A percentile compares a stretch with the other conserved stretches of the same genome.
phyloP scores from a whole-genome alignment of 306 rosid genomes.

The Corylus americana region DNA sequence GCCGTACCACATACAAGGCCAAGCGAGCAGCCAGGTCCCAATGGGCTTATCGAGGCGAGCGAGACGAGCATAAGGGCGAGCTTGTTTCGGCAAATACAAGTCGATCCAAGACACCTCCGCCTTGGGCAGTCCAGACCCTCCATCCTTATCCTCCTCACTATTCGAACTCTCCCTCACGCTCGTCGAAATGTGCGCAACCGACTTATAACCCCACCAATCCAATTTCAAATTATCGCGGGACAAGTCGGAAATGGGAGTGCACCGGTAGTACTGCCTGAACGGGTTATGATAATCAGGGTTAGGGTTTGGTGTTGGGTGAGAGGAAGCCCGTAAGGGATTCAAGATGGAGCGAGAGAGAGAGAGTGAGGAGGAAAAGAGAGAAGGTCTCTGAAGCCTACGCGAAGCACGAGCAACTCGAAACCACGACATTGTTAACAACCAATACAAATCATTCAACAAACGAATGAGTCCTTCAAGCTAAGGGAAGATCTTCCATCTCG shows the following conservation, averaged over 20 bases:
- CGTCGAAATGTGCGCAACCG: conserved; percentile 46
- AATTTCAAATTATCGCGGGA: conserved; percentile 14
- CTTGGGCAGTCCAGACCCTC: conserved; percentile 9
- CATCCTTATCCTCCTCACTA: conserved; percentile 22
- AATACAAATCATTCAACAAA: too few relatives aligned
- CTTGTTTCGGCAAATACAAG: conserved; percentile 55
- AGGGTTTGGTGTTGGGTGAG: conserved; percentile 24
- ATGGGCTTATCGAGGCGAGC: conserved; percentile 96
- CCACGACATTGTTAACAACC: conserved; percentile 33
- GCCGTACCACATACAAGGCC: conserved; percentile 92
- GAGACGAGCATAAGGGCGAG: conserved; percentile 76
- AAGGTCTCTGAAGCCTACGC: conserved; percentile 40
- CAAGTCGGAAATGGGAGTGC: conserved; percentile 14
- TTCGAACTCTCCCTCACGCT: conserved; percentile 32
- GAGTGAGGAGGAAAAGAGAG: conserved; percentile 21
- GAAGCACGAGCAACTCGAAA: conserved; percentile 36
- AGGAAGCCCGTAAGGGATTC: conserved; percentile 28
- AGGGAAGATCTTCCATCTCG: too few relatives aligned
- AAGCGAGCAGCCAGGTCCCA: conserved; percentile 92
- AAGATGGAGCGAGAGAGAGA: conserved; percentile 20
- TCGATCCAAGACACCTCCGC: conserved; percentile 62
- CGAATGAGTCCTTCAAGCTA: too few relatives aligned
- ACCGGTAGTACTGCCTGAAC: conserved; percentile 26
- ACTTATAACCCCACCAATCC: conserved; percentile 36
- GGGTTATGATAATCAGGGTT: conserved; percentile 5